phyloP scores from a whole-genome alignment of 2,329 filamentous ascomycete species.

The Berkeleyomyces basicola region DNA sequence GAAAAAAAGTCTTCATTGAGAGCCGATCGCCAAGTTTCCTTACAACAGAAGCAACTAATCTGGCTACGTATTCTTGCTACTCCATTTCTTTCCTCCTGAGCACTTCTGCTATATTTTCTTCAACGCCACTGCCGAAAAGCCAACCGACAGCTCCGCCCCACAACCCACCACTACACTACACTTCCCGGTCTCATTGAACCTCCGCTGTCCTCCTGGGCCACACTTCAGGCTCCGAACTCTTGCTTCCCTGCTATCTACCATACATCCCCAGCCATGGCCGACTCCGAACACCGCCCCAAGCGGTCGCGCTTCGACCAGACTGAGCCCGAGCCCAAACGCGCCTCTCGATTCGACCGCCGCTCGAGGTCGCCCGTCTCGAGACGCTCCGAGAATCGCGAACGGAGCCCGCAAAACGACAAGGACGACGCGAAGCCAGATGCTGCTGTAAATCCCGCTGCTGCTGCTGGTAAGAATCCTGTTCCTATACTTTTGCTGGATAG shows the following conservation, averaged over 20 bases:
- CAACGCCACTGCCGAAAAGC: too few species aligned
- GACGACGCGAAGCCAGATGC: slow-evolving; percentile 3
- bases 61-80: not conserved
- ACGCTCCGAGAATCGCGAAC: slow-evolving; percentile 54
- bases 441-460: slow-evolving; percentile 51
- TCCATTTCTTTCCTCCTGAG: too few species aligned
- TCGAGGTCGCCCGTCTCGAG: slow-evolving; percentile 65
- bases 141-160: too few species aligned
- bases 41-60: not conserved
- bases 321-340: slow-evolving; percentile 58
- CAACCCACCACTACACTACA: too few species aligned
- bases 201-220: not conserved
- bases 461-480: slow-evolving; percentile 43
- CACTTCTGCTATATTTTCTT: too few species aligned
- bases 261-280: slow-evolving; percentile 38
- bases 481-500: not conserved
- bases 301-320: slow-evolving; percentile 91
- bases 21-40: not conserved
- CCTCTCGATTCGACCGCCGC: slow-evolving; percentile 77
- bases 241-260: not conserved
- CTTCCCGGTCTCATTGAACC: too few species aligned
- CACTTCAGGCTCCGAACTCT: not conserved
- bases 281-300: slow-evolving; percentile 60
- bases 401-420: slow-evolving; percentile 42
- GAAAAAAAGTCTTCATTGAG: not conserved